phyloP scores from a whole-genome alignment of 2,329 filamentous ascomycete species.

The Madurella mycetomatis region DNA sequence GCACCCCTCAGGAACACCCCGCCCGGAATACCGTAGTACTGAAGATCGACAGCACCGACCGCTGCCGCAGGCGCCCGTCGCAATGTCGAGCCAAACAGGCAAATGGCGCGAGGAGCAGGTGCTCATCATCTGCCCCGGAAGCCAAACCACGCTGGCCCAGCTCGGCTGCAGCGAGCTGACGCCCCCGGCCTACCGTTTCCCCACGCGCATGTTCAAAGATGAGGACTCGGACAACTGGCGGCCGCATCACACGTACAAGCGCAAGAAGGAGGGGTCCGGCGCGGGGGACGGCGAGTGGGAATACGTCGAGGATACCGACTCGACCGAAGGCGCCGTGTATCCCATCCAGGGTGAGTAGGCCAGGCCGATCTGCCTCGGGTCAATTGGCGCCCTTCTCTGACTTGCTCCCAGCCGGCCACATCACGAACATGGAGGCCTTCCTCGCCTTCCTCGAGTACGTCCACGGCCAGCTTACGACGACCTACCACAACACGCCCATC shows the following conservation, averaged over 20 bases:
- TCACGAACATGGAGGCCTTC: constrained; percentile 88
- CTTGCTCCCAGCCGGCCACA: constrained; percentile 59
- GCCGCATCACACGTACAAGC: constrained; percentile 72
- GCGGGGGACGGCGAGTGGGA: constrained; percentile 54
- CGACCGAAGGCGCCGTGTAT: constrained; percentile 84
- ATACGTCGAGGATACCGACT: constrained; percentile 84
- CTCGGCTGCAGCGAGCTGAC: constrained; percentile 87
- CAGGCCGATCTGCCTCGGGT: background rate
- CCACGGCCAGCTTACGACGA: constrained; percentile 81
- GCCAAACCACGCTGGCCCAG: constrained; percentile 85
- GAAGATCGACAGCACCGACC: background rate
- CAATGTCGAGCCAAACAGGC: constrained; percentile 52
- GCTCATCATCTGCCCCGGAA: constrained; percentile 74
- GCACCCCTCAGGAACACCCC: background rate
- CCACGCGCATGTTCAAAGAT: constrained; percentile 93
- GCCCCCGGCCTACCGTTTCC: constrained; percentile 77
- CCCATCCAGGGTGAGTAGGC: constrained; percentile 60
- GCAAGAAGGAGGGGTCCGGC: constrained; percentile 46
- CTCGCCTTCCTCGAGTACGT: constrained; percentile 90
- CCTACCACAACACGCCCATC: constrained; percentile 94
- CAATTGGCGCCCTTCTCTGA: background rate
- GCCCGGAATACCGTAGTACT: background rate
- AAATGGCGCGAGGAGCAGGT: constrained; percentile 64
- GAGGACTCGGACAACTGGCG: constrained; percentile 69
- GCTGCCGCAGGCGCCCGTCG: constrained; percentile 5